These are phyloP conservation scores for Candida alai DNA, from an alignment of 805 yeast species.

Conservation along the genomic window DNA sequence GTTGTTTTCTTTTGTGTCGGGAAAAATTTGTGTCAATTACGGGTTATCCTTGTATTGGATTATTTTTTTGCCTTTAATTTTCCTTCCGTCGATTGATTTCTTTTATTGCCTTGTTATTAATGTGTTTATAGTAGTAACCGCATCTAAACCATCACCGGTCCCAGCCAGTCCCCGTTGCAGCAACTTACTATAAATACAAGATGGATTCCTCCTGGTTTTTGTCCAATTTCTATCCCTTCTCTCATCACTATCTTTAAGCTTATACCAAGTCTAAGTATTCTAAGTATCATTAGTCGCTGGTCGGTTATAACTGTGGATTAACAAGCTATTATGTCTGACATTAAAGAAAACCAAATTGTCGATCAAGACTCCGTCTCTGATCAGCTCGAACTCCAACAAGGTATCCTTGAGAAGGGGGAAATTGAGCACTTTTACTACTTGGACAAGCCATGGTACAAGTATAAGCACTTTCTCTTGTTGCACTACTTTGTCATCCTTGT, in stretches of 20 bases:
- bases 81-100: no score
- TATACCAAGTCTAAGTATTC: no score
- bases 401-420: conserved; percentile 4
- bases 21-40: no score
- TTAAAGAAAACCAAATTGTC: conserved; percentile 3
- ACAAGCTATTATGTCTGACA: conserved; percentile 2
- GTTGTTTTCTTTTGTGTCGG: conserved; percentile 1
- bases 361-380: conserved; percentile 7
- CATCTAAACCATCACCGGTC: no score
- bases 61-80: no score
- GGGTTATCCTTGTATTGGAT: no score
- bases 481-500: conserved; percentile 36
- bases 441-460: conserved; percentile 28
- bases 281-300: conserved; percentile 7
- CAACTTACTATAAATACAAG: conserved; percentile 4
- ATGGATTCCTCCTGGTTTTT: background rate
- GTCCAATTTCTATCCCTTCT: background rate
- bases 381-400: conserved; percentile 1
- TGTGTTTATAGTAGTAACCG: no score
- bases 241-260: conserved; percentile 4
- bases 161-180: no score
- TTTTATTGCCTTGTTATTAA: background rate
- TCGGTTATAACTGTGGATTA: conserved; percentile 2
- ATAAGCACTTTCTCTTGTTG: conserved; percentile 36
- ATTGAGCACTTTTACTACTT: conserved; percentile 14